These are phyloP conservation scores for Penicillium aurantiogriseum DNA, from an alignment of 2,329 filamentous ascomycete genomes.

Conservation along the genomic window DNA sequence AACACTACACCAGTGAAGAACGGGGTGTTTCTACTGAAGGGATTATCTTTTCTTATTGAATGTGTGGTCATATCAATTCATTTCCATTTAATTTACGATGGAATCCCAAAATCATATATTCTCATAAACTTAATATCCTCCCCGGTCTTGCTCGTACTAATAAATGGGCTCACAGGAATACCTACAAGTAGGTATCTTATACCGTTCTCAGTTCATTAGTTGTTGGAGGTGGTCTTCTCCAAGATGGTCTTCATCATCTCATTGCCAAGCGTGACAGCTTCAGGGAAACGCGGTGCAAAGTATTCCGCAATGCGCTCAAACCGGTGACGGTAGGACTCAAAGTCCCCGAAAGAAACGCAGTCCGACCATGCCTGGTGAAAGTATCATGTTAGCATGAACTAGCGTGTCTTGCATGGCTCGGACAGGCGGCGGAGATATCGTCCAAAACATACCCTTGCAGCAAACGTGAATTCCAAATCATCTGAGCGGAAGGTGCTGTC, in stretches of 20 bases:
- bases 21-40: background rate
- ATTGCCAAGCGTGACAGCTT: constrained; percentile 84
- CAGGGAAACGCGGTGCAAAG: constrained; percentile 85
- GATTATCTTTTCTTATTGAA: background rate
- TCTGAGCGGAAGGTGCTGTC: constrained; percentile 93
- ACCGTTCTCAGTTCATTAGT: constrained; percentile 9
- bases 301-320: constrained; percentile 89
- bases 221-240: constrained; percentile 61
- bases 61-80: background rate
- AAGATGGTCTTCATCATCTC: constrained; percentile 97
- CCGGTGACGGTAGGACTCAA: constrained; percentile 86
- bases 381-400: background rate
- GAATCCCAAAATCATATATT: background rate
- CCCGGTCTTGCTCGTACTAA: background rate
- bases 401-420: background rate
- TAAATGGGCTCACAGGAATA: background rate
- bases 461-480: constrained; percentile 96
- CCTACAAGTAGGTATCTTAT: background rate
- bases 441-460: constrained; percentile 62
- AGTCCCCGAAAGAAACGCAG: constrained; percentile 85
- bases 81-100: background rate
- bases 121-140: background rate
- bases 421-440: background rate
- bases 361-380: constrained; percentile 76
- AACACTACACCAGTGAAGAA: background rate